Evolutionary conservation across 139 green algal species (phyloP).

Genomic region (Deuterostichococcus epilithicus): DNA sequence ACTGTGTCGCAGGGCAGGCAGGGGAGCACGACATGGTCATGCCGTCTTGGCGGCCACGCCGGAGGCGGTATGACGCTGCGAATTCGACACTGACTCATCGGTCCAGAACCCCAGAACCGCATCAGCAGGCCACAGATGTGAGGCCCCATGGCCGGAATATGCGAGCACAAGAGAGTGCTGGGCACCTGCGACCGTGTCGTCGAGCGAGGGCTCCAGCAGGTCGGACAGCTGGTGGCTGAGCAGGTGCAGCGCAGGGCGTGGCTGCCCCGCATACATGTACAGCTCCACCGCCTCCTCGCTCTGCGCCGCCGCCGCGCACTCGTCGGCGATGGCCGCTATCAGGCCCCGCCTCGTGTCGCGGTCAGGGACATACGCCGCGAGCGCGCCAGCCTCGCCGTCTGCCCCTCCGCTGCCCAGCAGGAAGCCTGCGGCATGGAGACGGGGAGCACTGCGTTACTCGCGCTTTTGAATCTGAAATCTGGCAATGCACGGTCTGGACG

Average conservation of each 20-base stretch:
- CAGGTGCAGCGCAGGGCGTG: conserved; percentile 55
- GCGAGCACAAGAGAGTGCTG: not conserved
- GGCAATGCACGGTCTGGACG: too few species aligned
- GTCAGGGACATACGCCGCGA: conserved; percentile 50
- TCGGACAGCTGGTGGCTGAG: conserved; percentile 63
- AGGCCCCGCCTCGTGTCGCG: conserved; percentile 41
- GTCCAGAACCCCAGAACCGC: too few species aligned
- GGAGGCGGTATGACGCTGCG: too few species aligned
- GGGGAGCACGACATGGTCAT: not conserved
- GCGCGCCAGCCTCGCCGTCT: conserved; percentile 24
- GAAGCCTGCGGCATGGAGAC: conserved; percentile 8
- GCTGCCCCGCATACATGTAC: conserved; percentile 71
- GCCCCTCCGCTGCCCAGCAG: conserved; percentile 50
- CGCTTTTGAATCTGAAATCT: too few species aligned
- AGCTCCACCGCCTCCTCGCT: conserved; percentile 76
- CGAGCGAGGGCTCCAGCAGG: conserved; percentile 21
- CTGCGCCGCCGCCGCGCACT: conserved; percentile 64
- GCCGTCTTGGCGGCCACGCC: too few species aligned
- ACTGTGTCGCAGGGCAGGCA: not conserved
- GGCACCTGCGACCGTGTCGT: conserved; percentile 1
- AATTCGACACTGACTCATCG: too few species aligned
- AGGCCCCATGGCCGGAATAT: too few species aligned
- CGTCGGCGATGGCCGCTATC: conserved; percentile 67
- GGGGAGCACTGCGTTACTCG: not conserved
- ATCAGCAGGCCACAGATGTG: too few species aligned